Percentiles rank a stretch among this genome's conserved stretches.
Evolutionary conservation across 345 rosid species (phyloP).

Genomic region (Raphanus sativus): DNA sequence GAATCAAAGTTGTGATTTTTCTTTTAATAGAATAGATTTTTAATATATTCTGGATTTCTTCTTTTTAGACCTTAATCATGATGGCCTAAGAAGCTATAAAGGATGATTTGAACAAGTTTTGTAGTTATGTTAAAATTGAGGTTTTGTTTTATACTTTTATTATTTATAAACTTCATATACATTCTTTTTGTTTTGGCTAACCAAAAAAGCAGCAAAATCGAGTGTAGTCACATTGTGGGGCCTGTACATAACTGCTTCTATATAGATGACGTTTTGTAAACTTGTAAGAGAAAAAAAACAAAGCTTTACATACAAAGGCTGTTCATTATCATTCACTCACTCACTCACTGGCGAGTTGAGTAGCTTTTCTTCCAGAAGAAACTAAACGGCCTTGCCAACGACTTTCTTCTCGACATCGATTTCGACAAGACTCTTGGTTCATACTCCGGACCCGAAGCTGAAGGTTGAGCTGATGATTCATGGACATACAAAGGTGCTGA

Average conservation of each 20-base stretch:
- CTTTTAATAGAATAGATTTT: no score
- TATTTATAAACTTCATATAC: constrained; percentile 24
- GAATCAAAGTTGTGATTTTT: no score
- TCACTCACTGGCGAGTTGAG: constrained; percentile 14
- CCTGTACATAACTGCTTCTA: constrained; percentile 52
- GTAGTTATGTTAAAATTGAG: not conserved
- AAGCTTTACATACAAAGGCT: constrained; percentile 48
- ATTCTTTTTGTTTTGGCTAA: constrained; percentile 12
- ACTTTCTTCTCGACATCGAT: not conserved
- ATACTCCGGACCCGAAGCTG: not conserved
- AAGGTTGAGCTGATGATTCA: constrained; percentile 13
- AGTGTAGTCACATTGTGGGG: constrained; percentile 21
- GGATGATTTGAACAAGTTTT: not conserved
- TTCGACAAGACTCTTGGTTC: not conserved
- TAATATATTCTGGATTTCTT: no score
- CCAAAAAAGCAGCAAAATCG: constrained; percentile 31
- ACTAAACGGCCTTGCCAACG: constrained; percentile 52
- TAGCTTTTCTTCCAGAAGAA: constrained; percentile 27
- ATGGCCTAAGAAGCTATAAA: not conserved
- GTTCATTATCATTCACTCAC: constrained; percentile 30
- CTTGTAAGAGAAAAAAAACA: constrained; percentile 24
- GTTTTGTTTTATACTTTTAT: constrained; percentile 1
- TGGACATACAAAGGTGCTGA: not conserved
- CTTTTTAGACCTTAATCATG: no score
- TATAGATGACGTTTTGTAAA: not conserved